These are phyloP conservation scores for Penicillium sp. DNA, from an alignment of 2,329 filamentous ascomycete genomes.

Conservation along the genomic window DNA sequence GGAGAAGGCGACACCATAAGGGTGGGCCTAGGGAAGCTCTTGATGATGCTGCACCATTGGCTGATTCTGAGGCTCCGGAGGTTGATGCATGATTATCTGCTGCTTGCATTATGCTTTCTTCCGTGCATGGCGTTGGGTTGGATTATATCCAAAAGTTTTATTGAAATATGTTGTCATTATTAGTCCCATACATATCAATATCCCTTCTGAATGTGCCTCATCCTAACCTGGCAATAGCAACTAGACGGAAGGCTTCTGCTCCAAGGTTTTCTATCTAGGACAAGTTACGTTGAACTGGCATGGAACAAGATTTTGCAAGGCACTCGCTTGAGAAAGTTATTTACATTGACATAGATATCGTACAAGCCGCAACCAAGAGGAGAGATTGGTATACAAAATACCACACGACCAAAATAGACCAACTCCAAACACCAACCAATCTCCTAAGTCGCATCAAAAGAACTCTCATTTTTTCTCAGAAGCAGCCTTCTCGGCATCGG, in stretches of 20 bases:
- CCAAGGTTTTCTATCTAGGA: too few relatives aligned
- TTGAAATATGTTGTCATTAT: not conserved
- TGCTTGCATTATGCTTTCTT: conserved; percentile 13
- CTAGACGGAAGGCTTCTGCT: too few relatives aligned
- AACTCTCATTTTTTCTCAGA: conserved; percentile 15
- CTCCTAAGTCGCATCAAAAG: conserved; percentile 2
- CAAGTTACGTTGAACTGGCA: too few relatives aligned
- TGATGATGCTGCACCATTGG: conserved; percentile 14
- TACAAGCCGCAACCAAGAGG: conserved; percentile 3
- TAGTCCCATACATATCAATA: too few relatives aligned
- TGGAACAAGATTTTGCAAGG: too few relatives aligned
- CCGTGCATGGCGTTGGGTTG: conserved; percentile 29
- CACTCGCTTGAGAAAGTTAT: too few relatives aligned
- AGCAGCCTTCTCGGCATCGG: conserved; percentile 3
- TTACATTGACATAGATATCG: conserved; percentile 3
- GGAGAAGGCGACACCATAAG: conserved; percentile 35
- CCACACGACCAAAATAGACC: conserved; percentile 9
- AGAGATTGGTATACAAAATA: conserved; percentile 4
- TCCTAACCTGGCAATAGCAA: too few relatives aligned
- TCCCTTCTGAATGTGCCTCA: too few relatives aligned
- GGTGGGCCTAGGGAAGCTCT: conserved; percentile 16
- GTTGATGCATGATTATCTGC: conserved; percentile 15
- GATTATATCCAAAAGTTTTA: conserved; percentile 21
- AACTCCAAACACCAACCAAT: conserved; percentile 11
- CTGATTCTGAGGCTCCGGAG: conserved; percentile 16